phyloP scores from a whole-genome alignment of 2,329 filamentous ascomycete species.

The Paecilomyces fulvus region DNA sequence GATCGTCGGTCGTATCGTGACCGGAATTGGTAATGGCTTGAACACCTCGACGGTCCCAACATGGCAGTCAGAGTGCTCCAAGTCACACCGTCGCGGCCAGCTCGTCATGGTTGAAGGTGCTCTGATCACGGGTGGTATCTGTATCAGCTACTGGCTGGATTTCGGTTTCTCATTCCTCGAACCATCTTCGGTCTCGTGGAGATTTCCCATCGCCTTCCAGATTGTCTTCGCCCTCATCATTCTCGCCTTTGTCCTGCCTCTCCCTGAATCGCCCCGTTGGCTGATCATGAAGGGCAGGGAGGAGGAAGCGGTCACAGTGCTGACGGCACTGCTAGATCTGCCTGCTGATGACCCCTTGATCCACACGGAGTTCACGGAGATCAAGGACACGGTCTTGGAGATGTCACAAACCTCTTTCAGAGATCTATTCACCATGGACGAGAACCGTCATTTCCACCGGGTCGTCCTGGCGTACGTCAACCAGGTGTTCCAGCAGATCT shows the following conservation, averaged over 20 bases:
- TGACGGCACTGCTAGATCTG: conserved; percentile 40
- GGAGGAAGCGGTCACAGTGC: conserved; percentile 41
- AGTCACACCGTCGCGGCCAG: conserved; percentile 42
- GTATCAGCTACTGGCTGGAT: conserved; percentile 44
- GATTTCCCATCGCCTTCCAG: conserved; percentile 51
- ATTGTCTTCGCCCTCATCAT: conserved; percentile 49
- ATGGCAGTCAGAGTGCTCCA: conserved; percentile 45
- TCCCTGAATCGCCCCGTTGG: conserved; percentile 53
- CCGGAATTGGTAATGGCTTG: conserved; percentile 45
- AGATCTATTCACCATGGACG: conserved; percentile 52
- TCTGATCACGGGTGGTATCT: conserved; percentile 44
- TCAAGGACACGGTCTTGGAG: conserved; percentile 47
- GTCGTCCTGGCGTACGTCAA: conserved; percentile 49
- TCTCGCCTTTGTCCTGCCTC: conserved; percentile 37
- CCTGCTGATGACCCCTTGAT: conserved; percentile 38
- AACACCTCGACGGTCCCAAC: conserved; percentile 46
- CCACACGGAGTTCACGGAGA: conserved; percentile 41
- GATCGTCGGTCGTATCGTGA: conserved; percentile 44
- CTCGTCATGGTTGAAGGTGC: conserved; percentile 47
- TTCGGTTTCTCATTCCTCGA: conserved; percentile 47
- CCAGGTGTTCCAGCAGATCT: conserved; percentile 48
- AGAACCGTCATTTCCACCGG: conserved; percentile 49
- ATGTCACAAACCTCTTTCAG: conserved; percentile 45
- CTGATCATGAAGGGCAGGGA: conserved; percentile 49
- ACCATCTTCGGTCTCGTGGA: conserved; percentile 41